Evolutionary conservation across 352 stramenopile genomes (phyloP).

Genomic region (Globisporangium nagaii): DNA sequence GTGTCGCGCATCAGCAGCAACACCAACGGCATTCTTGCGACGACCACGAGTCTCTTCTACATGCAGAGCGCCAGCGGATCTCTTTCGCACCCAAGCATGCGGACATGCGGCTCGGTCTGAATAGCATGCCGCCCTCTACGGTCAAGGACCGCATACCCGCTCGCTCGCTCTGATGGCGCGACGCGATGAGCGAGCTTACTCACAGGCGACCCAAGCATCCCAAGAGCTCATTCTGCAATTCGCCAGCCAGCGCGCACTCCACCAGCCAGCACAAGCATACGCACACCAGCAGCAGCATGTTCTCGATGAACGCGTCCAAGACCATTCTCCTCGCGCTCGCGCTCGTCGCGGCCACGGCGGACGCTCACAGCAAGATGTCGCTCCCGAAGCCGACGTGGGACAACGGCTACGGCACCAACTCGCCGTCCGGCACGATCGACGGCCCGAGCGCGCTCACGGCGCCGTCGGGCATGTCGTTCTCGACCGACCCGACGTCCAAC

Average conservation of each 20-base stretch:
- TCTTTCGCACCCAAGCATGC: not conserved
- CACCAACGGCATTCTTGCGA: not conserved
- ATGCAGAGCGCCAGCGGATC: not conserved
- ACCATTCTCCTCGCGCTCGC: constrained; percentile 2
- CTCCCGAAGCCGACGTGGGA: constrained; percentile 17
- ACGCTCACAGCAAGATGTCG: constrained; percentile 24
- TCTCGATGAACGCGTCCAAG: constrained; percentile 3
- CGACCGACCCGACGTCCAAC: not conserved
- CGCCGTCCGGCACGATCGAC: constrained; percentile 4
- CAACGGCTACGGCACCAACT: constrained; percentile 8
- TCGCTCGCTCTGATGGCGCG: too few species aligned
- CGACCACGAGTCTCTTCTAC: not conserved
- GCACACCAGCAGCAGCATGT: not conserved
- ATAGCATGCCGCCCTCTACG: not conserved
- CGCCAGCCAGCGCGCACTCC: not conserved
- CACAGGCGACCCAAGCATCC: not conserved
- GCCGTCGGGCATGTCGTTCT: constrained; percentile 6
- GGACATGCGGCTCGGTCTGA: not conserved
- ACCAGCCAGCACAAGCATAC: not conserved
- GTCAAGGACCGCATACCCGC: not conserved
- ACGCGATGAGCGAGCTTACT: too few species aligned
- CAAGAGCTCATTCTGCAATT: constrained; percentile 1
- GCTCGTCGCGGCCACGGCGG: not conserved
- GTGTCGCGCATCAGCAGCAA: not conserved
- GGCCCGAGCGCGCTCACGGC: not conserved